A percentile compares a stretch with the other conserved stretches of the same genome.
Conservation (phyloP, 176 grass and related monocot genomes). For the Echinochloa phyllopogon region DNA sequence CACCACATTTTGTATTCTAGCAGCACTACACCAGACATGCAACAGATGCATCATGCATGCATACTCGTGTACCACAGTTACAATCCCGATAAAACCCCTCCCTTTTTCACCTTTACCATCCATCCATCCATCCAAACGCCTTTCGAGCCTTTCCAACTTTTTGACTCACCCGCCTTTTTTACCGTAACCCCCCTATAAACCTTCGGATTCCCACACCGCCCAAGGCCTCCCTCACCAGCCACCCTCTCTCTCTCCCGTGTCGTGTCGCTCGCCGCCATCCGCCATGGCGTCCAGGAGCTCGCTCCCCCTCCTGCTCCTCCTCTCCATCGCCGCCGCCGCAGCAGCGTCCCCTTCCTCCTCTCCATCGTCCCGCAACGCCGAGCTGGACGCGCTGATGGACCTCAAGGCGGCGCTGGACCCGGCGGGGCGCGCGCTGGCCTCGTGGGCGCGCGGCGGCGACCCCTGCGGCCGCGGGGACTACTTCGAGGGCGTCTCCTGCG, state of each 20-base stretch:
- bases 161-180: slow-evolving; percentile 26
- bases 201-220: slow-evolving; percentile 13
- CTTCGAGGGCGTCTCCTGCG: slow-evolving; percentile 85
- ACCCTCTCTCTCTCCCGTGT: no score
- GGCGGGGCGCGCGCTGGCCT: slow-evolving; percentile 40
- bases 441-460: slow-evolving; percentile 64
- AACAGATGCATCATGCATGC: not conserved
- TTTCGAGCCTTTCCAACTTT: slow-evolving; percentile 7
- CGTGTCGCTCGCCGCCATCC: not conserved
- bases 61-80: not conserved
- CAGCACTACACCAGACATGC: not conserved
- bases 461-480: slow-evolving; percentile 72
- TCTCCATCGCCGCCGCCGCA: not conserved
- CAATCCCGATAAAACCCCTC: slow-evolving; percentile 50
- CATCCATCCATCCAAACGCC: not conserved
- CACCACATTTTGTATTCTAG: not conserved
- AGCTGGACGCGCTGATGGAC: slow-evolving; percentile 73
- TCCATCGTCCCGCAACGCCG: slow-evolving; percentile 25
- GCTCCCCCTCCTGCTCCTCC: slow-evolving; percentile 29
- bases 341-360: not conserved
- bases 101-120: slow-evolving; percentile 39
- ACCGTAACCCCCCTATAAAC: slow-evolving; percentile 53
- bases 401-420: slow-evolving; percentile 76
- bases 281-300: slow-evolving; percentile 41
- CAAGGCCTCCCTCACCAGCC: not conserved